Evolutionary conservation across 768 basidiomycete genomes (phyloP), one percentile per base, ranked within the genome.

Genomic region (Suillus sp.): DNA sequence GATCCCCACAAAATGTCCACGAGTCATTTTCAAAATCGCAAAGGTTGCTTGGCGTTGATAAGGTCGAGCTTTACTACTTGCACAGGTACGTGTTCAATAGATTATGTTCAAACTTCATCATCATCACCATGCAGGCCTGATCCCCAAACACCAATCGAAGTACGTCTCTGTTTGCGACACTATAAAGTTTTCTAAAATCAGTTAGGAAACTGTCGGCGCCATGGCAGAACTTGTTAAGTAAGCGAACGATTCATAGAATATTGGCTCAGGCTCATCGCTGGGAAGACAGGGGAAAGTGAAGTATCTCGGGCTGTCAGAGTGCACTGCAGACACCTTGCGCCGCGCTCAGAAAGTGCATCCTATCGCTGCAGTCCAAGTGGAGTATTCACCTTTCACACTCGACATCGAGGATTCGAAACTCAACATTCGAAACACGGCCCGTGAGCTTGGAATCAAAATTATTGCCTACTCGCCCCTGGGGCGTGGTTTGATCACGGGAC

Each of bases 181-280:
- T 63, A 2, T 11, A 30, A n/a, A 10, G 22, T 5, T 37, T 56
- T 48, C 7, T 60, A 35, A 22, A 30, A 10, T 25, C 47, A 10
- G 32, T 4, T 38, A 80, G 75, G 70, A 72, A 61, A 80, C 83
- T 0, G 79, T 86, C 7, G 69, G 77, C 6, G 85, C 81, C 0
- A 80, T 85, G 80, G 80, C 80, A 1, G 79, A 84, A 62, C 76
- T 83, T 27, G 84, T 85, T 58, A 80, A 83, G 83, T 84, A 70
- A 64, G 72, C 65, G 16, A 25, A 57, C 20, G 34, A 22, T 4
- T 47, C 22, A 0, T 16, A 25, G 2, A 40, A n/a, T 0, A 18
- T 14, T 53, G 20, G 32, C 50, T 55, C 10, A 57, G 72, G 74
- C 59, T 73, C 73, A 35, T 65, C 38, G 5, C 38, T 74, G 72